Percentiles rank a stretch among this genome's conserved stretches.
phyloP scores from a whole-genome alignment of 768 basidiomycete genomes.

The Cantharellus anzutake region DNA sequence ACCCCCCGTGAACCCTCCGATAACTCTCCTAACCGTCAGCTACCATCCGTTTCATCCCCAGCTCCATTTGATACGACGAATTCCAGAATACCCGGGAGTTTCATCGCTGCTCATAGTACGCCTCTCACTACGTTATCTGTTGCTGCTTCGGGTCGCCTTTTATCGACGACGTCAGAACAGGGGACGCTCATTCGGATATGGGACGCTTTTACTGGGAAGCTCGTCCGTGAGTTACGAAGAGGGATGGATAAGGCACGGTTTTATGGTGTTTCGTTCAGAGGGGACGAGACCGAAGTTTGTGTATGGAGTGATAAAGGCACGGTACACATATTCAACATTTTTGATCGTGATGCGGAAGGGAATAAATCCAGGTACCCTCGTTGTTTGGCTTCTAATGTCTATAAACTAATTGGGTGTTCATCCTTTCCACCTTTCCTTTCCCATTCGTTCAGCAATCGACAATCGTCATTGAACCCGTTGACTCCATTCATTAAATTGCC shows the following conservation, averaged over 20 bases:
- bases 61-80: slow-evolving; percentile 21
- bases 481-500: slow-evolving; percentile 47
- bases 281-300: slow-evolving; percentile 69
- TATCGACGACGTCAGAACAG: slow-evolving; percentile 67
- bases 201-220: slow-evolving; percentile 55
- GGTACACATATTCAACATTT: slow-evolving; percentile 68
- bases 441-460: slow-evolving; percentile 41
- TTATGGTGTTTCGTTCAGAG: slow-evolving; percentile 74
- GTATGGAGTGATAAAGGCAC: slow-evolving; percentile 96
- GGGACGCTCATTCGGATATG: slow-evolving; percentile 81
- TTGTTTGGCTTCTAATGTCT: background rate
- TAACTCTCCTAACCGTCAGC: slow-evolving; percentile 28
- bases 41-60: slow-evolving; percentile 23
- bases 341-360: background rate
- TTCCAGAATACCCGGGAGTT: slow-evolving; percentile 33
- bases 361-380: too few species aligned
- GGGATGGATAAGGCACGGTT: slow-evolving; percentile 84
- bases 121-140: slow-evolving; percentile 61
- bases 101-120: slow-evolving; percentile 69
- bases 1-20: slow-evolving; percentile 16
- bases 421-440: background rate
- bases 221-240: slow-evolving; percentile 61
- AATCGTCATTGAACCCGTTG: slow-evolving; percentile 63
- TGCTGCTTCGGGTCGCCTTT: slow-evolving; percentile 54
- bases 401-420: background rate